Evolutionary conservation across 164 flowering plant genomes (phyloP).

Genomic region (Vitis riparia): DNA sequence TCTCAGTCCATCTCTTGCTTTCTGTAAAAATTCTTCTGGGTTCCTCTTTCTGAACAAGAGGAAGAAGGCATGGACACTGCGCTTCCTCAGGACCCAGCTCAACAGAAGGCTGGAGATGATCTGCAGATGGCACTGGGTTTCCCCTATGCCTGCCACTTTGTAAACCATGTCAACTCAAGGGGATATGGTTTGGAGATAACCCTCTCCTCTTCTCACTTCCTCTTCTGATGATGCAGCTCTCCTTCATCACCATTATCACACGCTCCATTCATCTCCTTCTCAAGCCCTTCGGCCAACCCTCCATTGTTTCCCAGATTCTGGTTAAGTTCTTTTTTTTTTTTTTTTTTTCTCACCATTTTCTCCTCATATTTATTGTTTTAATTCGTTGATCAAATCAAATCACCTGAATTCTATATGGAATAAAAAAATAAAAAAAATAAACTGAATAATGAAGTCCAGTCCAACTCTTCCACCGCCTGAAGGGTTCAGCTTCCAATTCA

Average conservation of each 20-base stretch:
- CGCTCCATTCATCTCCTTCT: conserved; percentile 23
- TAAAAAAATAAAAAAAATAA: too few species aligned
- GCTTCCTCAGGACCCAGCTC: too few species aligned
- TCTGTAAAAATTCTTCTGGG: too few species aligned
- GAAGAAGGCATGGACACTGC: too few species aligned
- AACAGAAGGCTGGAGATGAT: too few species aligned
- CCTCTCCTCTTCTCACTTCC: conserved; percentile 33
- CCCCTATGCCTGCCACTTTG: conserved; percentile 18
- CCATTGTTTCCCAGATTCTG: conserved; percentile 39
- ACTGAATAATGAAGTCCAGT: too few species aligned
- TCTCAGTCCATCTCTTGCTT: too few species aligned
- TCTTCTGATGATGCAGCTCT: conserved; percentile 29
- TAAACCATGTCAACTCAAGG: conserved; percentile 18
- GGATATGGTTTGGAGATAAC: conserved; percentile 32
- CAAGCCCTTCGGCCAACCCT: conserved; percentile 41
- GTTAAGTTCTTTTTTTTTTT: conserved; percentile 22
- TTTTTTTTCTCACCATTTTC: neutral
- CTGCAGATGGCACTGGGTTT: neutral
- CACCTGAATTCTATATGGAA: too few species aligned
- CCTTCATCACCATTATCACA: conserved; percentile 32
- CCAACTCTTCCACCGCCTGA: too few species aligned
- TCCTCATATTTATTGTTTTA: neutral
- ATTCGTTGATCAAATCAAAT: neutral
- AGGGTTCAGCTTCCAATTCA: too few species aligned
- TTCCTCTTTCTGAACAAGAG: too few species aligned